These are phyloP conservation scores for Solanum acaule DNA, from an alignment of 257 asterid species.

Conservation along the genomic window DNA sequence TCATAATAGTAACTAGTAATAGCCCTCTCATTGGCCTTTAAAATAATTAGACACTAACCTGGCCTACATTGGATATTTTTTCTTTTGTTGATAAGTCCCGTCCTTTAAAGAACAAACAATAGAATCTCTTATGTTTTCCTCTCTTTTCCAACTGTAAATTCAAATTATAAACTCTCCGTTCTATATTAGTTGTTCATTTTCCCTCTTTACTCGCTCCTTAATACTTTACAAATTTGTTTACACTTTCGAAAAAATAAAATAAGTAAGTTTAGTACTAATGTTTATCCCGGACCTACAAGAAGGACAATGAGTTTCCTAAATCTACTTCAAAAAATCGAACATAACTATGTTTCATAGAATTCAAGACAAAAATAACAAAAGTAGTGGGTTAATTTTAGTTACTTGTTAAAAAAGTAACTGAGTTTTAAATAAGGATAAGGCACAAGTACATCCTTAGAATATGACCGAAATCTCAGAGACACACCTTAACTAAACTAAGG, in stretches of 20 bases:
- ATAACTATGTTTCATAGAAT: neutral
- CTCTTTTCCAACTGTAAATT: neutral
- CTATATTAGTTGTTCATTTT: neutral
- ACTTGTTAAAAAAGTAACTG: neutral
- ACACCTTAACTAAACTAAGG: too few species aligned
- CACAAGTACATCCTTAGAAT: too few species aligned
- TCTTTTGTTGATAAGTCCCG: neutral
- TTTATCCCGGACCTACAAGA: neutral
- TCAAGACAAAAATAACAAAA: neutral
- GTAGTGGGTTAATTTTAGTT: neutral
- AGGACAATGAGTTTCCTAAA: neutral
- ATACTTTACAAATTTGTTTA: too few species aligned
- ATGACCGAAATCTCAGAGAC: too few species aligned
- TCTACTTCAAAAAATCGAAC: neutral
- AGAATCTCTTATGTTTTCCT: neutral
- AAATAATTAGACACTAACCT: neutral
- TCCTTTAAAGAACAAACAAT: neutral
- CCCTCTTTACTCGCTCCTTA: accelerated
- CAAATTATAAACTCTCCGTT: neutral
- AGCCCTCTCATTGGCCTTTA: neutral
- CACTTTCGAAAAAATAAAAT: neutral
- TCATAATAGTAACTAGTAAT: neutral
- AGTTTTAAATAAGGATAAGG: neutral
- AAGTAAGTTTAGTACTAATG: neutral
- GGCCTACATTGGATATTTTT: neutral